Conservation (phyloP, 2,329 filamentous ascomycete species). For the Cladosporium austrohemisphaericum region DNA sequence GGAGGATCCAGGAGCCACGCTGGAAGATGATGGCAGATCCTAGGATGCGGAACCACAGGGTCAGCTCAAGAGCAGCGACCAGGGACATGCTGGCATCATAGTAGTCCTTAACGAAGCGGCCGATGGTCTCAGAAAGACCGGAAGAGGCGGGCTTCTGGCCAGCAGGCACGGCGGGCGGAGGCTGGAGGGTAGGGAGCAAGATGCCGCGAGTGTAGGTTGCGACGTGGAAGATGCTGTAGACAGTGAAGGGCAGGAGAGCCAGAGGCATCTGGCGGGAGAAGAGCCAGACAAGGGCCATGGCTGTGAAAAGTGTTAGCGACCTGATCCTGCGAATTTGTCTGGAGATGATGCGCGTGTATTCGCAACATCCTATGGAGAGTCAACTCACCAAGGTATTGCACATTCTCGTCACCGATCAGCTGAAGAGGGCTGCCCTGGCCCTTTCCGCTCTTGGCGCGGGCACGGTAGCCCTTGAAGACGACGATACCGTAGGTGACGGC, state of each 20-base stretch:
- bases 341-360: too few species aligned
- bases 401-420: slow-evolving; percentile 84
- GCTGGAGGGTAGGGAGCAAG: slow-evolving; percentile 80
- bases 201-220: slow-evolving; percentile 94
- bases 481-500: slow-evolving; percentile 95
- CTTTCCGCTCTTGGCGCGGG: slow-evolving; percentile 71
- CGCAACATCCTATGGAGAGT: neutral
- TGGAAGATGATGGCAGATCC: slow-evolving; percentile 81
- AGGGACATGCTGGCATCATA: slow-evolving; percentile 95
- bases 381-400: slow-evolving; percentile 86
- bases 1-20: slow-evolving; percentile 84
- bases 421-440: slow-evolving; percentile 58
- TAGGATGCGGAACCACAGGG: slow-evolving; percentile 78
- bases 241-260: slow-evolving; percentile 86
- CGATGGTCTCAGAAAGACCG: slow-evolving; percentile 75
- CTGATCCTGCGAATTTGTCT: neutral
- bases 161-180: slow-evolving; percentile 52
- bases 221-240: slow-evolving; percentile 98
- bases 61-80: slow-evolving; percentile 82
- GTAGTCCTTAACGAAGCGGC: slow-evolving; percentile 94
- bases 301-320: slow-evolving; percentile 45
- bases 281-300: slow-evolving; percentile 93
- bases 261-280: slow-evolving; percentile 83
- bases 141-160: slow-evolving; percentile 57
- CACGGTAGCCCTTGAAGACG: slow-evolving; percentile 94